Percentiles rank a stretch among this genome's conserved stretches.
Evolutionary conservation across 176 grass and related monocot genomes (phyloP).

Genomic region (Themeda triandra): DNA sequence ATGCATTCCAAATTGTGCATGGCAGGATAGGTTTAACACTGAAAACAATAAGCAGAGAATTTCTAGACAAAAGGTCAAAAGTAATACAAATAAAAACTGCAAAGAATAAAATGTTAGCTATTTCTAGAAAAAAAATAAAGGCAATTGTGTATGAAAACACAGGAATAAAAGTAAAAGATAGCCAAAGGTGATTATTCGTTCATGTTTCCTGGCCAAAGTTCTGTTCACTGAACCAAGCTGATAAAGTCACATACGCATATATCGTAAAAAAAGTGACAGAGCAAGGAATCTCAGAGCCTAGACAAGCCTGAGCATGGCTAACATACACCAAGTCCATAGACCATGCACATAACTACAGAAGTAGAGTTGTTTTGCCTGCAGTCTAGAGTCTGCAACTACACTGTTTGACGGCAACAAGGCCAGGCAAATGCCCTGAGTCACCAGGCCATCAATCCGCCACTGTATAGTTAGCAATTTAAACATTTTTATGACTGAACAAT

Average conservation of each 20-base stretch:
- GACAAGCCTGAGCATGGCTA: too few relatives aligned
- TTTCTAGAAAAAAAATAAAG: constrained; percentile 6
- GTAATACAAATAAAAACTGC: neutral
- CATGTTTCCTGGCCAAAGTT: neutral
- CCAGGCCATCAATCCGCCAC: too few relatives aligned
- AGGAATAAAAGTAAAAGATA: neutral
- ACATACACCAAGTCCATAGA: too few relatives aligned
- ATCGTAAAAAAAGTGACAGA: neutral
- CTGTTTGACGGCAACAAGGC: too few relatives aligned
- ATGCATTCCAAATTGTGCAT: neutral
- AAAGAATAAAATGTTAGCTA: neutral
- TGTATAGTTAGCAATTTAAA: too few relatives aligned
- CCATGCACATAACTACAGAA: too few relatives aligned
- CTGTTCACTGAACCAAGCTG: constrained; percentile 4
- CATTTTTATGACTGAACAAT: too few relatives aligned
- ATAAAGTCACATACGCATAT: constrained; percentile 4
- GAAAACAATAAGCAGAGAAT: neutral
- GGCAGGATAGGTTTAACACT: neutral
- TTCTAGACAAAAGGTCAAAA: neutral
- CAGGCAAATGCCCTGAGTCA: too few relatives aligned
- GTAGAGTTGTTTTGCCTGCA: too few relatives aligned
- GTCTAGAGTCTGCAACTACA: too few relatives aligned
- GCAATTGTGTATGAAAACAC: neutral
- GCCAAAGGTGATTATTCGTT: neutral
- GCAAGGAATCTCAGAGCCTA: too few relatives aligned